These are phyloP conservation scores for Cenococcum geophilum DNA, from an alignment of 495 filamentous ascomycete species.

Conservation along the genomic window DNA sequence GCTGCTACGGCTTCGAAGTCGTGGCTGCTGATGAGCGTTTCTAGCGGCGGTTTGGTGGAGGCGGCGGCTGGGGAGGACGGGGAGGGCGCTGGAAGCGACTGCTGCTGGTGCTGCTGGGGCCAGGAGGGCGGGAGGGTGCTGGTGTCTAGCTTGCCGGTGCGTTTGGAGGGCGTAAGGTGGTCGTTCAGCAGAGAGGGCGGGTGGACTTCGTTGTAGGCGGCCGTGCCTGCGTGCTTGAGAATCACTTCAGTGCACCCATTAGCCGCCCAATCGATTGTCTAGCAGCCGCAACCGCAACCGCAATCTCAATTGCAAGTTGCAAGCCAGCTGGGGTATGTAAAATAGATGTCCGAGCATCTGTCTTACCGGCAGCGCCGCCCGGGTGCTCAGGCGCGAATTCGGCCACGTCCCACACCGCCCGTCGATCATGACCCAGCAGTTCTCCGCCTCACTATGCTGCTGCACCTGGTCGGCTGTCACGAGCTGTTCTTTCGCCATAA, in stretches of 20 bases:
- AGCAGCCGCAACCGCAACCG: no score
- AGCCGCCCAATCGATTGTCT: no score
- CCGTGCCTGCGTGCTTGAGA: conserved; percentile 61
- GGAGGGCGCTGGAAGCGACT: no score
- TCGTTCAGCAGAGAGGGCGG: conserved; percentile 52
- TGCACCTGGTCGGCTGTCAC: neutral
- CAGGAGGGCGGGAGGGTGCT: conserved; percentile 44
- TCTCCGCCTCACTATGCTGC: neutral
- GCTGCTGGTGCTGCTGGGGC: conserved; percentile 4
- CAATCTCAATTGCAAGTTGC: neutral
- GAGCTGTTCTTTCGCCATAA: neutral
- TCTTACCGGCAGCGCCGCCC: neutral
- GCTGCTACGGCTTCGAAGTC: conserved; percentile 67
- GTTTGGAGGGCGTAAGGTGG: conserved; percentile 48
- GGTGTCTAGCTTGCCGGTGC: conserved; percentile 54
- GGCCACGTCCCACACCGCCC: neutral
- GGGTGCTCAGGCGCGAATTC: neutral
- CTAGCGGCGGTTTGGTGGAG: conserved; percentile 58
- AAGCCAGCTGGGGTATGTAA: neutral
- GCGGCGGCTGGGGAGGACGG: conserved; percentile 34
- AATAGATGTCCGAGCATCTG: neutral
- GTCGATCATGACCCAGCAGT: neutral
- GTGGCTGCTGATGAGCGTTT: conserved; percentile 62
- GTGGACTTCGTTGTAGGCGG: conserved; percentile 63
- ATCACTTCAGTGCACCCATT: conserved; percentile 53